Base-by-base conservation (phyloP, 495 filamentous ascomycete genomes). In the Amphirosellinia nigrospora region DNA sequence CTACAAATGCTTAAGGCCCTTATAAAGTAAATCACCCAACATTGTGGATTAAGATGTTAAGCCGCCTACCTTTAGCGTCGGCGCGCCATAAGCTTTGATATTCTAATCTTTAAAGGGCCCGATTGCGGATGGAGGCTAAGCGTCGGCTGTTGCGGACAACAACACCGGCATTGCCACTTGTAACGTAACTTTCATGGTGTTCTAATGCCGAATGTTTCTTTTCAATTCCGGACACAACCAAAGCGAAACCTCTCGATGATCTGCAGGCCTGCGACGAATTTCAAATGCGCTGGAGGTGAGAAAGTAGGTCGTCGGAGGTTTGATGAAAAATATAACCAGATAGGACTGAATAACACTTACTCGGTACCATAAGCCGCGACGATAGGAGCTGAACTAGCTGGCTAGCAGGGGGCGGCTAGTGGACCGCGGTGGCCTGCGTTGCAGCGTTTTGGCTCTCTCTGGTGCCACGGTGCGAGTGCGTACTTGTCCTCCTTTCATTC, bases 301-400 rank as follows among this genome's bases (percentile, higher is more conserved):
- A 65, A 39, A 41, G n/a, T 16, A 8, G 46, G 32, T 38, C 30
- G 2, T 19, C 21, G 11, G 0, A 26, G 21, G 34, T 13, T 41
- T n/a, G n/a, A 53, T 41, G 63, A 65, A 65, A 65, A n/a, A 65
- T 65, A 65, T 65, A 39, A 53, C 63, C 63, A 65, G n/a, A 65
- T 52, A 23, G 46, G 63, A 65, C 13, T 52, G 61, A 43, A 21
- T 46, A n/a, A 16, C 43, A 1, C 6, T 19, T 48, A 21, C 1
- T 5, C 10, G 6, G 34, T 21, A 36, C 32, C 8, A 19, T 11
- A 36, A n/a, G 32, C 55, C 19, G 55, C 13, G 52, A 32, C 26
- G 52, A 30, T 34, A 13, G 10, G 58, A 60, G 58, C 58, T 60
- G 58, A 60, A 39, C n/a, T 15, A 8, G 58, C 58, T 39, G 58